Evolutionary conservation across 2,329 filamentous ascomycete genomes (phyloP).

Genomic region (Colletotrichum plurivorum): DNA sequence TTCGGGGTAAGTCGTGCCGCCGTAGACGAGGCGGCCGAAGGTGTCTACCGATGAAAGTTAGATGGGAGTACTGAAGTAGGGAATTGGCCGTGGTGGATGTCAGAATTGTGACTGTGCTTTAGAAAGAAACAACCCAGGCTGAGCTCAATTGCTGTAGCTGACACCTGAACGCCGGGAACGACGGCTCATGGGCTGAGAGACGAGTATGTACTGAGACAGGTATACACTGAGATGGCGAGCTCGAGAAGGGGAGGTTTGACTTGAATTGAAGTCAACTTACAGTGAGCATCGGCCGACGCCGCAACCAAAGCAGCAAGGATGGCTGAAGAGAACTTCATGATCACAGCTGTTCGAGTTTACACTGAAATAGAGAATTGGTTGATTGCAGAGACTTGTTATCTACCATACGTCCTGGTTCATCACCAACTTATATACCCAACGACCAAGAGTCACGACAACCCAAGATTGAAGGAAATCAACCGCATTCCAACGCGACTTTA

Average conservation of each 20-base stretch:
- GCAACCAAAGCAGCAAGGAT: slow-evolving; percentile 10
- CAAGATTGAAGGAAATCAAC: neutral
- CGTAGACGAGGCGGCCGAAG: slow-evolving; percentile 32
- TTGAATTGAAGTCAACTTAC: neutral
- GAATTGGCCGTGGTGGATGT: too few relatives aligned
- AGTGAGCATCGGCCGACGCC: slow-evolving; percentile 24
- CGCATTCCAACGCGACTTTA: neutral
- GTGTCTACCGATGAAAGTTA: slow-evolving; percentile 13
- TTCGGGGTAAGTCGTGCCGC: slow-evolving; percentile 42
- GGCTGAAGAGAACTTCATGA: slow-evolving; percentile 25
- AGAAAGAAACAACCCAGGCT: too few relatives aligned
- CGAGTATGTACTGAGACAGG: neutral
- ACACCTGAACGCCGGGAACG: too few relatives aligned
- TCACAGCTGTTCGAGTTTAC: neutral
- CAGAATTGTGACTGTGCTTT: too few relatives aligned
- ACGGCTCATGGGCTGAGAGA: too few relatives aligned
- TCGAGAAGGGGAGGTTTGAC: too few relatives aligned
- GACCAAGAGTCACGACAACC: neutral
- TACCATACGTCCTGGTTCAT: neutral
- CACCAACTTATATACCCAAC: neutral
- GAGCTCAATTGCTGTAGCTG: too few relatives aligned
- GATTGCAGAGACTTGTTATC: too few relatives aligned
- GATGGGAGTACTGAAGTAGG: too few relatives aligned
- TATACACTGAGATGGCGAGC: too few relatives aligned
- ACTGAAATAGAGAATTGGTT: neutral